Conservation (phyloP, 176 grass and related monocot species). For the Avena insularis region DNA sequence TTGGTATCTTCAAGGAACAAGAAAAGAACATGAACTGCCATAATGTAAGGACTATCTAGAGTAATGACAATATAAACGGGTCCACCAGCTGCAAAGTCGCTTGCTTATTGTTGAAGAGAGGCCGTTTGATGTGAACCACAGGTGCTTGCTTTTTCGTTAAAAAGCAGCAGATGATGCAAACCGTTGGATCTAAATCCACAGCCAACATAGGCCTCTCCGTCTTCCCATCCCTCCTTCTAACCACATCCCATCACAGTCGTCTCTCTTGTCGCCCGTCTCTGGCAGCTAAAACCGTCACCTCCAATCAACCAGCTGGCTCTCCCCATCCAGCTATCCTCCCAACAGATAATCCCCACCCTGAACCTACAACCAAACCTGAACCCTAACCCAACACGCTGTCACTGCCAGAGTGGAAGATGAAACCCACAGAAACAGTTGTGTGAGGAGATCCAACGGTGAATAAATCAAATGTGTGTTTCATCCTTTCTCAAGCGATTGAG, state of each 20-base stretch:
- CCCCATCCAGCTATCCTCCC: not conserved
- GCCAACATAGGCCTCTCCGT: not conserved
- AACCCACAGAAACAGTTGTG: not conserved
- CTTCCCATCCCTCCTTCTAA: not conserved
- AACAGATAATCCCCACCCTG: not conserved
- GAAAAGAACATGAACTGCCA: conserved; percentile 30
- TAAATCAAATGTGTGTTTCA: conserved; percentile 7
- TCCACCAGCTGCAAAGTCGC: not conserved
- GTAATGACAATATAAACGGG: conserved; percentile 10
- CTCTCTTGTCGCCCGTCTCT: not conserved
- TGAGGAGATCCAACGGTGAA: not conserved
- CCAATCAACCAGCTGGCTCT: not conserved
- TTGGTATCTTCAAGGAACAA: conserved; percentile 29
- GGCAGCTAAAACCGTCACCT: not conserved
- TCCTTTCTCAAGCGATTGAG: conserved; percentile 4
- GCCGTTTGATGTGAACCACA: not conserved
- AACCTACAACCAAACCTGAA: conserved; percentile 5
- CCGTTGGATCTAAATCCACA: conserved; percentile 8
- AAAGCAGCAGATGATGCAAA: not conserved
- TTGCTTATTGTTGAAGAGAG: conserved; percentile 6
- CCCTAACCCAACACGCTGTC: conserved; percentile 10
- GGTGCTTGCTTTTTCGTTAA: conserved; percentile 11
- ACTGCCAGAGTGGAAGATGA: conserved; percentile 1
- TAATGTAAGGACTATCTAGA: conserved; percentile 20
- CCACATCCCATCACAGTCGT: not conserved